Evolutionary conservation across 306 rosid genomes (phyloP), one percentile per base, ranked within the genome.

Genomic region (Cicer judaicum): DNA sequence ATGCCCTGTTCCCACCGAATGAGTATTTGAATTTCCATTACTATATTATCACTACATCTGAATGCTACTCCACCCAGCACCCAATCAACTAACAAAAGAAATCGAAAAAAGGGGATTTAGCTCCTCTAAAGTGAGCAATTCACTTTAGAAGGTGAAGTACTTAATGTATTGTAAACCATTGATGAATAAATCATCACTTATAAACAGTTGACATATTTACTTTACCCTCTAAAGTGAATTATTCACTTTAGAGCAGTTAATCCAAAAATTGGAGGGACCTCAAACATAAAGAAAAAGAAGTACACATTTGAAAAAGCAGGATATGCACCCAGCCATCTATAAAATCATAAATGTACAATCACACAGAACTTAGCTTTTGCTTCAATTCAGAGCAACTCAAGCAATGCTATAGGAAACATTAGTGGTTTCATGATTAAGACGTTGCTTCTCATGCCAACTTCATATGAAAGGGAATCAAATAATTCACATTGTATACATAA

Each of bases 331-430:
- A 48, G 42, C 59, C 13, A 4, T 56, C 39, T 65, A 60, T 18
- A 39, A 40, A 4, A 19, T 68, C 67, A 36, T 46, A 64, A 75
- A 50, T 10, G 6, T 38, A 6, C 5, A 49, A 74, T 19, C 49
- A 48, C 38, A 14, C 59, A 46, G 12, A 60, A 61, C 7, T 68
- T 52, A 39, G 44, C 64, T 64, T 75, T 14, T 49, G 54, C 54
- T 47, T 46, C 78, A 74, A 62, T 38, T 48, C 52, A 74, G 24
- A 10, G 63, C 52, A 74, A 66, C 7, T 62, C 71, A 11, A 48
- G 71, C 62, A 74, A 18, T 42, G 62, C 50, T 62, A 7, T 43
- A 59, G 53, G 10, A n/a, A 74, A 38, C 71, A 39, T 7, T 44
- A 44, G 15, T 54, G 19, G 43, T 11, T 56, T 16, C 38, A 2